Evolutionary conservation across 2,329 filamentous ascomycete species (phyloP).

Genomic region (Colletotrichum aenigma): DNA sequence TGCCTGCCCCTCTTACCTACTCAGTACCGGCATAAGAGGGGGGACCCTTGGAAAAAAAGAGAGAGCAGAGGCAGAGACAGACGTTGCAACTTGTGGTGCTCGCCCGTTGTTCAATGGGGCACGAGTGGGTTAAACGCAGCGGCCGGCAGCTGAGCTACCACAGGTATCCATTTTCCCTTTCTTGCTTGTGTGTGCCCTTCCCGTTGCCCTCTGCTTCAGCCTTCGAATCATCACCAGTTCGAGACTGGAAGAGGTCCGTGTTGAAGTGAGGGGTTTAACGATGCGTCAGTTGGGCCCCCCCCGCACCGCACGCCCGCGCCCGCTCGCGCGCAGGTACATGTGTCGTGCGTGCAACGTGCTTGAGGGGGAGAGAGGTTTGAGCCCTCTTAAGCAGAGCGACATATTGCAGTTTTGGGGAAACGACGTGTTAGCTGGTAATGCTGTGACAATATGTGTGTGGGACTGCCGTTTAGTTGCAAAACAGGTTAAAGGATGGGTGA

Average conservation of each 20-base stretch:
- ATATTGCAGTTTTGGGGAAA: background rate
- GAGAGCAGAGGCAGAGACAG: background rate
- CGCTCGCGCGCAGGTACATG: background rate
- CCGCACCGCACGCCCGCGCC: background rate
- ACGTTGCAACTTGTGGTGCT: background rate
- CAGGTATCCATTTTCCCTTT: background rate
- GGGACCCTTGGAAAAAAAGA: background rate
- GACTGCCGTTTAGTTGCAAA: background rate
- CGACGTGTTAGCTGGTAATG: background rate
- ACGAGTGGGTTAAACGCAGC: background rate
- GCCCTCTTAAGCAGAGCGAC: background rate
- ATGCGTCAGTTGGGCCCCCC: background rate
- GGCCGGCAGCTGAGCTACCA: background rate
- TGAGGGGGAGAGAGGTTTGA: background rate
- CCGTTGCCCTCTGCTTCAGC: background rate
- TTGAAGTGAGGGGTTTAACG: background rate
- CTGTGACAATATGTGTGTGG: background rate
- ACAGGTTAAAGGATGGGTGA: background rate
- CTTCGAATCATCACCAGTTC: background rate
- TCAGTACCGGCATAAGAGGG: slow-evolving; percentile 9
- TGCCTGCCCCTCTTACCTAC: background rate
- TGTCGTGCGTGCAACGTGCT: background rate
- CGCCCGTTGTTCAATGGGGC: background rate
- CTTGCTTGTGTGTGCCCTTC: background rate
- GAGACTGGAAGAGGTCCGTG: slow-evolving; percentile 7